phyloP scores from a whole-genome alignment of 2,329 filamentous ascomycete genomes.

The Aspergillus pseudoviridinutans region DNA sequence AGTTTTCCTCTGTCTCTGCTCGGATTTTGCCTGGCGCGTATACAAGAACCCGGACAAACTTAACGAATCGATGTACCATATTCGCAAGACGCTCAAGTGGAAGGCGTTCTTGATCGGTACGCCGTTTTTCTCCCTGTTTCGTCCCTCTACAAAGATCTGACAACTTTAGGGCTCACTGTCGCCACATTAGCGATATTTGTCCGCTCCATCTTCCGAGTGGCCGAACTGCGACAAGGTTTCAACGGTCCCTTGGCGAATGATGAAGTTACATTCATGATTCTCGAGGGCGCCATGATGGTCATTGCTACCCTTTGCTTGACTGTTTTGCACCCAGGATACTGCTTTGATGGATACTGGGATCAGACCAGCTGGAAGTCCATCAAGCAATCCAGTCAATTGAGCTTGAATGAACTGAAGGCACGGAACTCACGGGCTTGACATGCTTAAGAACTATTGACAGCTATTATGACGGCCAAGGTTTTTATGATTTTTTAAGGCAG shows the following conservation, averaged over 20 bases:
- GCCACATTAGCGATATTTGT: constrained; percentile 46
- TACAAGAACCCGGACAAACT: constrained; percentile 1
- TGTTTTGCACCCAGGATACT: constrained; percentile 42
- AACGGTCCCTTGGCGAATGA: constrained; percentile 45
- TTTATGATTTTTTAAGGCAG: not conserved
- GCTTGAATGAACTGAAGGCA: not conserved
- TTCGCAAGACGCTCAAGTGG: constrained; percentile 6
- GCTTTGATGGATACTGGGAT: not conserved
- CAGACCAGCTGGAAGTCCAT: not conserved
- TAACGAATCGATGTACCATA: not conserved
- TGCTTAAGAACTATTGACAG: not conserved
- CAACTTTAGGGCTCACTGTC: constrained; percentile 21
- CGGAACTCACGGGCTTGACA: not conserved
- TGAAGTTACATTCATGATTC: constrained; percentile 47
- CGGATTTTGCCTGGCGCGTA: constrained; percentile 49
- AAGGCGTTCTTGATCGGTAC: constrained; percentile 22
- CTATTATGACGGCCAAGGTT: not conserved
- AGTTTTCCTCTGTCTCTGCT: constrained; percentile 50
- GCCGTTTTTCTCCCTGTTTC: not conserved
- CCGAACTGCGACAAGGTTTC: constrained; percentile 48
- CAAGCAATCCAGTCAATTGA: not conserved
- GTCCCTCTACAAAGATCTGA: not conserved
- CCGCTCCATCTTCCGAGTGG: constrained; percentile 49
- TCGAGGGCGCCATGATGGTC: constrained; percentile 52
- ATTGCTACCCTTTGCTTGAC: constrained; percentile 44